Conservation (phyloP, 768 basidiomycete genomes). For the Tulasnella calospora region DNA sequence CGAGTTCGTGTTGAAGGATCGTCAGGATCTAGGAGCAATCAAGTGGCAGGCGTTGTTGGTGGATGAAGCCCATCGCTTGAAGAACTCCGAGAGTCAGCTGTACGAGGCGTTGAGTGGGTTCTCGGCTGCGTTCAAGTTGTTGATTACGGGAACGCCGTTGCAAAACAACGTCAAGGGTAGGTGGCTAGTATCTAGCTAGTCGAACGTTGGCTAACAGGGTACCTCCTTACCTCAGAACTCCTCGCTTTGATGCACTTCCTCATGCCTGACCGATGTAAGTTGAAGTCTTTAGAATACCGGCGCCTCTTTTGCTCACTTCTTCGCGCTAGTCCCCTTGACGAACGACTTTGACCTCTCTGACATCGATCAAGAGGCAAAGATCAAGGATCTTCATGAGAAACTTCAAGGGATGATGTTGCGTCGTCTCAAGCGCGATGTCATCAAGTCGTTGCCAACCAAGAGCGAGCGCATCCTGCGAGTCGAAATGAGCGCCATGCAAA, state of each 20-base stretch:
- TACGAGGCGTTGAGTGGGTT: constrained; percentile 92
- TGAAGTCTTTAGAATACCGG: not conserved
- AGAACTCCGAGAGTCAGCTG: constrained; percentile 95
- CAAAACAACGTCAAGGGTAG: constrained; percentile 98
- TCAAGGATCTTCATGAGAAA: constrained; percentile 91
- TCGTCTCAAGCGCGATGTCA: constrained; percentile 90
- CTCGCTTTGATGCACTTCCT: constrained; percentile 98
- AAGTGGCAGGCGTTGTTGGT: constrained; percentile 97
- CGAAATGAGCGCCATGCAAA: constrained; percentile 95
- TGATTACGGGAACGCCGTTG: constrained; percentile 96
- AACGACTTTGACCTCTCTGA: constrained; percentile 95
- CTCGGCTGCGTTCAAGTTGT: constrained; percentile 81
- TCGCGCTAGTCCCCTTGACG: constrained; percentile 67
- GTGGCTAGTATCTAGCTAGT: constrained; percentile 25
- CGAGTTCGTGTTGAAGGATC: constrained; percentile 87
- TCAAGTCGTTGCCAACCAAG: constrained; percentile 94
- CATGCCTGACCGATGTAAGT: constrained; percentile 94
- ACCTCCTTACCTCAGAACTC: constrained; percentile 56
- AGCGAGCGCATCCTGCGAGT: constrained; percentile 96
- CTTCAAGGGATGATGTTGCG: constrained; percentile 92
- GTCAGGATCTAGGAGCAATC: constrained; percentile 68
- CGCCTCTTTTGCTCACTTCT: not conserved
- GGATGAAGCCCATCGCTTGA: constrained; percentile 96
- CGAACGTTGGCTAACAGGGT: not conserved
- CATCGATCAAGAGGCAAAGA: constrained; percentile 87